Percentiles rank a stretch among this genome's conserved stretches.
phyloP scores from a whole-genome alignment of 352 stramenopile genomes.

The Pythium insidiosum region DNA sequence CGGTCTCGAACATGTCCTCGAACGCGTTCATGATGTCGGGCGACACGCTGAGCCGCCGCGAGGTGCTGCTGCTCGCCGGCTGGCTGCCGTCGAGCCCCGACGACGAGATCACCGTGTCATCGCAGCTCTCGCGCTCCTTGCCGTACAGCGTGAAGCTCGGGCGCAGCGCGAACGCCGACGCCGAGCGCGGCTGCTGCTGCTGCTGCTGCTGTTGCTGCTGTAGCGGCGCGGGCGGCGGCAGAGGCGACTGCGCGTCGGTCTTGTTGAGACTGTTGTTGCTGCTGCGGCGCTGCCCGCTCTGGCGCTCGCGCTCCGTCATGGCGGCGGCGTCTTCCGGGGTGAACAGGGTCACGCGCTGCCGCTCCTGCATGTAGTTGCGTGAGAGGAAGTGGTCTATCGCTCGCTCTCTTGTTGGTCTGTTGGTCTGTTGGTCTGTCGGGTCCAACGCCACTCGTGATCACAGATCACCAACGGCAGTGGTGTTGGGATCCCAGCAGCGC shows the following conservation, averaged over 20 bases:
- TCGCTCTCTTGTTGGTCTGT: too few species aligned
- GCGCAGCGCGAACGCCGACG: constrained; percentile 43
- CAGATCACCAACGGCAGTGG: too few species aligned
- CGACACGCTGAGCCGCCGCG: constrained; percentile 50
- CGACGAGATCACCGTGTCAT: constrained; percentile 54
- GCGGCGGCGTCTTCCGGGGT: constrained; percentile 58
- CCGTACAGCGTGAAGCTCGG: constrained; percentile 61
- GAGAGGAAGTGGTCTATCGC: too few species aligned
- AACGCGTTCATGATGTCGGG: constrained; percentile 62
- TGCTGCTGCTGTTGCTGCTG: too few species aligned
- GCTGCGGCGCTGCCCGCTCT: constrained; percentile 1
- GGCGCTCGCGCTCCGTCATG: constrained; percentile 59
- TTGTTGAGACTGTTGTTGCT: constrained; percentile 10
- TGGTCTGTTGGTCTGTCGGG: too few species aligned
- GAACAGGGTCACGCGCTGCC: constrained; percentile 66
- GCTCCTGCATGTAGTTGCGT: too few species aligned
- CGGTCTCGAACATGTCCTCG: constrained; percentile 81
- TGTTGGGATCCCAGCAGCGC: too few species aligned
- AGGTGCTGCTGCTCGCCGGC: constrained; percentile 1
- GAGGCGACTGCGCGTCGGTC: background rate
- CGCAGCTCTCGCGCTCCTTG: constrained; percentile 31
- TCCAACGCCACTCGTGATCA: too few species aligned
- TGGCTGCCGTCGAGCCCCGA: constrained; percentile 45
- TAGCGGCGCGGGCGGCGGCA: too few species aligned
- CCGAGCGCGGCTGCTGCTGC: too few species aligned